A percentile compares a stretch with the other conserved stretches of the same genome.
Conservation (phyloP, 2,329 filamentous ascomycete species). For the Fusarium sp. region DNA sequence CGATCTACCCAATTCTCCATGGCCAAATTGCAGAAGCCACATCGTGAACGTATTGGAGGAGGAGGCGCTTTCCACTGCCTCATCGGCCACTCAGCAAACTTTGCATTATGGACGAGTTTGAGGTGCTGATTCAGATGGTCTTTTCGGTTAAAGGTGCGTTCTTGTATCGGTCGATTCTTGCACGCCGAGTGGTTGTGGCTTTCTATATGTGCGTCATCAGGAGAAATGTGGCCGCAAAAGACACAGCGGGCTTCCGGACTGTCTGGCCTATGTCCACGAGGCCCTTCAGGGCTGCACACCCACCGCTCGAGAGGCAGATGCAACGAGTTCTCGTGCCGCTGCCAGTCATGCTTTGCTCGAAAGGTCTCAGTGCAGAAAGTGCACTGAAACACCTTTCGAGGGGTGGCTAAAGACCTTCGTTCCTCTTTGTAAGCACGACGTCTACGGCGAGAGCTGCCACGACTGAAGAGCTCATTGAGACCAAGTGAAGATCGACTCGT, state of each 20-base stretch:
- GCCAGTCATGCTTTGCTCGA: constrained; percentile 59
- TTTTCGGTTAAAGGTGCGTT: constrained; percentile 58
- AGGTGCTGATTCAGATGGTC: constrained; percentile 57
- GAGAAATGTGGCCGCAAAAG: constrained; percentile 51
- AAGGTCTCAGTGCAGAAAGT: constrained; percentile 60
- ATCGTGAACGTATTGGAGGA: constrained; percentile 52
- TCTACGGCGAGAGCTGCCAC: constrained; percentile 29
- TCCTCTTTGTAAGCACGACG: constrained; percentile 37
- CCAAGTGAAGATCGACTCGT: constrained; percentile 32
- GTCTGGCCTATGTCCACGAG: constrained; percentile 52
- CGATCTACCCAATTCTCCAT: constrained; percentile 53
- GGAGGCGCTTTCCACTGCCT: constrained; percentile 53
- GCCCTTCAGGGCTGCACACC: constrained; percentile 55
- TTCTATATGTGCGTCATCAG: constrained; percentile 50
- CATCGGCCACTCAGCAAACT: constrained; percentile 48
- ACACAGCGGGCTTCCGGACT: constrained; percentile 46
- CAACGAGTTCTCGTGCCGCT: constrained; percentile 61
- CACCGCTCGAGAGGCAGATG: constrained; percentile 58
- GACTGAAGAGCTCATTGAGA: constrained; percentile 27
- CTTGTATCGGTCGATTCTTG: constrained; percentile 58
- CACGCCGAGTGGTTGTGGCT: constrained; percentile 57
- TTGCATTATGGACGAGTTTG: constrained; percentile 55
- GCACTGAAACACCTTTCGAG: constrained; percentile 52
- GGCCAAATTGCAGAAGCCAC: constrained; percentile 53
- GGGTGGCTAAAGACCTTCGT: constrained; percentile 12